Conservation (phyloP, 805 yeast species). For the Yarrowia deformans region DNA sequence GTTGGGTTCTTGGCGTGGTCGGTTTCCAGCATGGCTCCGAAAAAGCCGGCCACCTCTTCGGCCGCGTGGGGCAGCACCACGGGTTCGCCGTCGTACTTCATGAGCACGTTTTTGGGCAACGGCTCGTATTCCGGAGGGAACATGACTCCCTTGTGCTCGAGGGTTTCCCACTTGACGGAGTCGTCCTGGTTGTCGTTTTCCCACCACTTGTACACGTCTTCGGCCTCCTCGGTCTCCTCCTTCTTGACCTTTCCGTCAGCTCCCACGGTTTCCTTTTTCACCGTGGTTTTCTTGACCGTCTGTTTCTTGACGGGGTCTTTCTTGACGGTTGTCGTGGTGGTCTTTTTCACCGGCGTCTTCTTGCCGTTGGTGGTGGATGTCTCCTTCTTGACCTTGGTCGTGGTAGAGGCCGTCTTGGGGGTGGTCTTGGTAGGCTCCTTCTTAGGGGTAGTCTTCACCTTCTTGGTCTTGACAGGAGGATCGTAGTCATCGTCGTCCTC, state of each 20-base stretch:
- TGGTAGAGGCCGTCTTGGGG: background rate
- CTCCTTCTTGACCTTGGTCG: slow-evolving; percentile 24
- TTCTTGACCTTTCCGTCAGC: slow-evolving; percentile 39
- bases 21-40: slow-evolving; percentile 83
- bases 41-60: slow-evolving; percentile 97
- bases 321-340: slow-evolving; percentile 23
- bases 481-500: slow-evolving; percentile 6
- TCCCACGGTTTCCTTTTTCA: slow-evolving; percentile 37
- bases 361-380: background rate
- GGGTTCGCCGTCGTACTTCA: slow-evolving; percentile 78
- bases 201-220: slow-evolving; percentile 83
- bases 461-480: slow-evolving; percentile 16
- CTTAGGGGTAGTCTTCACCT: slow-evolving; percentile 11
- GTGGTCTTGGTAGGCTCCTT: background rate
- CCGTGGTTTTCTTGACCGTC: slow-evolving; percentile 42
- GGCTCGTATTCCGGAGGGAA: slow-evolving; percentile 94
- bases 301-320: slow-evolving; percentile 42
- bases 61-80: slow-evolving; percentile 79
- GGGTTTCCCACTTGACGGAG: slow-evolving; percentile 81
- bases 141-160: slow-evolving; percentile 88
- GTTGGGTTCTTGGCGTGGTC: slow-evolving; percentile 89
- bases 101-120: slow-evolving; percentile 75
- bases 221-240: slow-evolving; percentile 56
- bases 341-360: slow-evolving; percentile 13
- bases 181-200: slow-evolving; percentile 71